Evolutionary conservation across 495 filamentous ascomycete species (phyloP).

Genomic region (Tuber microsphaerosporum): DNA sequence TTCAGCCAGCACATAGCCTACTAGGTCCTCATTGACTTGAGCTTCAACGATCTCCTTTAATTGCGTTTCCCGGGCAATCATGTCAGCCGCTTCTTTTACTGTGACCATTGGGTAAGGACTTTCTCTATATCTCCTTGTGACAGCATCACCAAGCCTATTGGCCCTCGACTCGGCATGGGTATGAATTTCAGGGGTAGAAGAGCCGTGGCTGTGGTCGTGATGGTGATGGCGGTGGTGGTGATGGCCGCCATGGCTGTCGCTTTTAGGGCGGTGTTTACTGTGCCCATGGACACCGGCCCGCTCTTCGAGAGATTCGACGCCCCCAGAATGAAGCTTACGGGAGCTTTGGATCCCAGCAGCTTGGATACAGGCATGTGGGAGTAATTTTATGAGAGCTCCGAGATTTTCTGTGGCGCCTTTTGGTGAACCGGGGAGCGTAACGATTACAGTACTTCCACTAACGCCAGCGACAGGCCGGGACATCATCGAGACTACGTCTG

Average conservation of each 20-base stretch:
- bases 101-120: slow-evolving; percentile 91
- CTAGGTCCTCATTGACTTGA: slow-evolving; percentile 56
- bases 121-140: slow-evolving; percentile 65
- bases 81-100: slow-evolving; percentile 68
- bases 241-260: slow-evolving; percentile 40
- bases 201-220: slow-evolving; percentile 58
- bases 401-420: slow-evolving; percentile 97
- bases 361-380: slow-evolving; percentile 90
- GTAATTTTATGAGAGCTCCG: slow-evolving; percentile 74
- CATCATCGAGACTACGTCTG: slow-evolving; percentile 81
- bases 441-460: slow-evolving; percentile 71
- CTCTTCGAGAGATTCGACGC: slow-evolving; percentile 72
- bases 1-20: slow-evolving; percentile 72
- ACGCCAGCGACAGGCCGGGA: slow-evolving; percentile 87
- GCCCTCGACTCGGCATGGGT: slow-evolving; percentile 60
- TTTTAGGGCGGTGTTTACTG: slow-evolving; percentile 9
- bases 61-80: slow-evolving; percentile 65
- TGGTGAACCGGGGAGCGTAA: slow-evolving; percentile 89
- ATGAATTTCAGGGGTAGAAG: slow-evolving; percentile 62
- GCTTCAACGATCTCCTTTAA: slow-evolving; percentile 48
- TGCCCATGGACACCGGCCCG: slow-evolving; percentile 61
- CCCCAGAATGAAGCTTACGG: slow-evolving; percentile 68
- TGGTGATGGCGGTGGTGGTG: slow-evolving; percentile 51
- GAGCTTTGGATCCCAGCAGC: slow-evolving; percentile 71
- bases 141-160: slow-evolving; percentile 74